phyloP scores from a whole-genome alignment of 495 filamentous ascomycete genomes.

The Penicillium goetzii region DNA sequence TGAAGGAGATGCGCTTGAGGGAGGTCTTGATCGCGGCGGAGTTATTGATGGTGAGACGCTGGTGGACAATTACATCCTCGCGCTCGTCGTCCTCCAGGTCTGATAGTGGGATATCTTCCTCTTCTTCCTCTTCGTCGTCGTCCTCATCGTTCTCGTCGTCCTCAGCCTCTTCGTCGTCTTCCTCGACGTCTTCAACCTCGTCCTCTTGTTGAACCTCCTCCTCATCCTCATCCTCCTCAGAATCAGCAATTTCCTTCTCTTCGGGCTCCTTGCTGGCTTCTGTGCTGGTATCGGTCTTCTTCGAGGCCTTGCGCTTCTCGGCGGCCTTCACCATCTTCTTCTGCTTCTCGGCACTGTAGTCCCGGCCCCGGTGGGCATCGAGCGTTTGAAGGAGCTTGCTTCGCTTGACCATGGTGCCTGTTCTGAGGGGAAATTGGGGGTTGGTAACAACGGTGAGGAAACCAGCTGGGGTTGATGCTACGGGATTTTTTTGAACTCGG shows the following conservation, averaged over 20 bases:
- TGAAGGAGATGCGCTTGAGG: constrained; percentile 76
- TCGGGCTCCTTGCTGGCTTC: constrained; percentile 42
- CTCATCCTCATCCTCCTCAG: constrained; percentile 33
- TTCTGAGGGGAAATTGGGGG: constrained; percentile 19
- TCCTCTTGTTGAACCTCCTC: constrained; percentile 36
- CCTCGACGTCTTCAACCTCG: constrained; percentile 23
- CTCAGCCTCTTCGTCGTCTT: constrained; percentile 37
- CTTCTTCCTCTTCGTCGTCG: constrained; percentile 50
- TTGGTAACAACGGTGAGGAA: constrained; percentile 24
- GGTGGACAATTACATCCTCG: constrained; percentile 83
- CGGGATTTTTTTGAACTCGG: constrained; percentile 49
- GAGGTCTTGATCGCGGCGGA: constrained; percentile 77
- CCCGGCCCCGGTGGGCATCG: constrained; percentile 66
- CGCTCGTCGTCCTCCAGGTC: constrained; percentile 81
- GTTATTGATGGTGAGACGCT: constrained; percentile 97
- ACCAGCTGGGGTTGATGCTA: constrained; percentile 29
- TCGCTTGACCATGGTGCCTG: constrained; percentile 59
- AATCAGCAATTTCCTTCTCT: constrained; percentile 31
- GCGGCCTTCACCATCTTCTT: constrained; percentile 59
- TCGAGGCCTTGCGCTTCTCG: constrained; percentile 57
- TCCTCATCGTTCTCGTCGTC: constrained; percentile 42
- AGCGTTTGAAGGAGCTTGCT: constrained; percentile 69
- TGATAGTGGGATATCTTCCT: constrained; percentile 78
- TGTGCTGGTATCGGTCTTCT: constrained; percentile 37
- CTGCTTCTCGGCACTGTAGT: constrained; percentile 70